A percentile compares a stretch with the other conserved stretches of the same genome.
phyloP scores from a whole-genome alignment of 345 rosid genomes.

The Gossypium raimondii region DNA sequence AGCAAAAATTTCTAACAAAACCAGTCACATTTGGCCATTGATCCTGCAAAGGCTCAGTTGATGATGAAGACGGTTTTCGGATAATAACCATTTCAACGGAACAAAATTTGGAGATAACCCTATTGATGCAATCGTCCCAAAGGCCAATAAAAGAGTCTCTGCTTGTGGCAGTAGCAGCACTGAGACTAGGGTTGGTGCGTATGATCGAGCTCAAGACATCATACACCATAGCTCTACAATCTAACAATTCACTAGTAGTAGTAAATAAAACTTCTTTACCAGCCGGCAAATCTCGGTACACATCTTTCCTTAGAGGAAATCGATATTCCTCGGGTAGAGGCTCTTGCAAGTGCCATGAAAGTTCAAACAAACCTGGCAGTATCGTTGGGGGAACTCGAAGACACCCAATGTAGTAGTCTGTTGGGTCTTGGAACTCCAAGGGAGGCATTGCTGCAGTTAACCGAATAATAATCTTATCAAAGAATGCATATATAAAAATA shows the following conservation, averaged over 20 bases:
- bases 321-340: conserved; percentile 86
- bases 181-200: conserved; percentile 44
- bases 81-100: conserved; percentile 47
- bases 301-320: conserved; percentile 73
- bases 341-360: conserved; percentile 79
- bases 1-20: conserved; percentile 58
- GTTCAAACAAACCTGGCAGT: conserved; percentile 70
- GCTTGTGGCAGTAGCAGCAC: conserved; percentile 41
- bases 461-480: not conserved
- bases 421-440: conserved; percentile 84
- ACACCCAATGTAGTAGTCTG: conserved; percentile 66
- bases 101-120: conserved; percentile 75
- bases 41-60: conserved; percentile 44
- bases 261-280: conserved; percentile 84
- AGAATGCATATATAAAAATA: not conserved
- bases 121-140: conserved; percentile 85
- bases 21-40: conserved; percentile 94
- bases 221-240: conserved; percentile 57
- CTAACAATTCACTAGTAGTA: conserved; percentile 53
- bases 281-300: conserved; percentile 71
- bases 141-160: conserved; percentile 79
- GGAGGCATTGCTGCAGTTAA: conserved; percentile 46
- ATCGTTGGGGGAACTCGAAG: conserved; percentile 53
- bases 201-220: conserved; percentile 66
- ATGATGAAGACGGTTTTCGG: conserved; percentile 42